phyloP scores from a whole-genome alignment of 768 basidiomycete genomes.

The Trametes elegans region DNA sequence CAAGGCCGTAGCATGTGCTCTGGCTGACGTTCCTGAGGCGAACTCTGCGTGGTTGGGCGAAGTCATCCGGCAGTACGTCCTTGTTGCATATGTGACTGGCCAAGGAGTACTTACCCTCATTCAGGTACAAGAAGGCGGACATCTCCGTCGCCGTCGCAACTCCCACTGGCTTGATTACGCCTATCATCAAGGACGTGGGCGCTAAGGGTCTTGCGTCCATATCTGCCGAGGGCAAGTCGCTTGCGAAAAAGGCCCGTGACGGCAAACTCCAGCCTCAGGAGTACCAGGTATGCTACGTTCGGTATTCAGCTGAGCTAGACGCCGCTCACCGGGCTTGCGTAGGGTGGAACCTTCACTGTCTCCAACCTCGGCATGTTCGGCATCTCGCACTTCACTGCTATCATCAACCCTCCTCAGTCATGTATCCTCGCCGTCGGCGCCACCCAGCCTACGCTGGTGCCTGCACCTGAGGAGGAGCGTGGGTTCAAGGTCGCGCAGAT shows the following conservation, averaged over 20 bases:
- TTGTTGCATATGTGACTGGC: not conserved
- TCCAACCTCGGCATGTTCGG: conserved; percentile 99
- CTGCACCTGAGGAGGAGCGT: conserved; percentile 85
- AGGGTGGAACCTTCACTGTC: conserved; percentile 98
- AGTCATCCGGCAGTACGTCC: conserved; percentile 83
- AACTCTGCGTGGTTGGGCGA: conserved; percentile 99
- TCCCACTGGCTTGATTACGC: conserved; percentile 93
- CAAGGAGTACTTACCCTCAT: too few species aligned
- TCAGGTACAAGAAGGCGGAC: conserved; percentile 96
- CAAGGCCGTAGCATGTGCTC: conserved; percentile 89
- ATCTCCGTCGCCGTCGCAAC: conserved; percentile 98
- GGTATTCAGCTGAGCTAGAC: not conserved
- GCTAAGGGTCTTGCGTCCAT: conserved; percentile 91
- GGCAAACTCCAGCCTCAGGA: conserved; percentile 93
- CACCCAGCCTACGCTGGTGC: conserved; percentile 81
- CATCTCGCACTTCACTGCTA: conserved; percentile 93
- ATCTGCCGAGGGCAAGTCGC: conserved; percentile 86
- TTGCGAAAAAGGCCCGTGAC: conserved; percentile 95
- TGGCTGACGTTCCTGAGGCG: conserved; percentile 93
- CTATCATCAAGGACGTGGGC: conserved; percentile 92
- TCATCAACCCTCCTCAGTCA: conserved; percentile 98
- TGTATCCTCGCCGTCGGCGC: conserved; percentile 96
- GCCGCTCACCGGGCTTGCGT: not conserved
- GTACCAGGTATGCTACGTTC: conserved; percentile 71
- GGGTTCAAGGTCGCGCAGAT: conserved; percentile 91